Base-by-base conservation (phyloP, 1,284 basidiomycete genomes). In the Irpex lacteus region DNA sequence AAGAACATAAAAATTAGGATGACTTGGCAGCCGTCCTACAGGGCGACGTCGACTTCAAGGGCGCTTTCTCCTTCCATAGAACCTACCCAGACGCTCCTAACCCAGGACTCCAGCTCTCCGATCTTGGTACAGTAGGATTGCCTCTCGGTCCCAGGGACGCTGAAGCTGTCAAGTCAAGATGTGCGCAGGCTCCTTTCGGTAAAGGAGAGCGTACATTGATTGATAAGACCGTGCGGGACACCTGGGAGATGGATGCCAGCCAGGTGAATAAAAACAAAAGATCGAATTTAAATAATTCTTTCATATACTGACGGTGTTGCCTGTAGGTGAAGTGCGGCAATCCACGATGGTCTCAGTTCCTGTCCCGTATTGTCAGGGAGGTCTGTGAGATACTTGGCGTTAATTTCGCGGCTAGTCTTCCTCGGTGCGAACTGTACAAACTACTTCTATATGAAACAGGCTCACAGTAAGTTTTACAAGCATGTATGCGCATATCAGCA, bases 381-480 rank as follows among this genome's bases (percentile, higher is more conserved):
- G 74, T 80, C 2, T 79, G 77, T 38, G 47, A 64, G 26, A 5
- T 40, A 2, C 50, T 66, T 5, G 65, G 62, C 13, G 60, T 66
- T 4, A 54, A 61, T 32, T 15, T 52, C 13, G 21, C 15, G 4
- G 65, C 65, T 5, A 63, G 67, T 53, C 60, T 69, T 3, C 74
- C 75, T 5, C 72, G 69, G 32, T 75, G 72, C 62, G 77, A 81
- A 66, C 65, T 80, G 15, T 77, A 80, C 66, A 81, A 81, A 65
- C 68, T 82, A 3, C 68, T 82, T 3, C 67, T 82, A 6, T 81
- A 81, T 55, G 77, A 81, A 65, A 70, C 72, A 3, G 80, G 81
- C 15, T 80, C 80, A 15, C 79, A 80, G 81, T 82, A 60, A 66
- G 80, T 74, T 52, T 55, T 53, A 49, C 44, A 47, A 37, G 19